Conservation (phyloP, 2,329 filamentous ascomycete genomes). For the Trichophyton mentagrophytes region DNA sequence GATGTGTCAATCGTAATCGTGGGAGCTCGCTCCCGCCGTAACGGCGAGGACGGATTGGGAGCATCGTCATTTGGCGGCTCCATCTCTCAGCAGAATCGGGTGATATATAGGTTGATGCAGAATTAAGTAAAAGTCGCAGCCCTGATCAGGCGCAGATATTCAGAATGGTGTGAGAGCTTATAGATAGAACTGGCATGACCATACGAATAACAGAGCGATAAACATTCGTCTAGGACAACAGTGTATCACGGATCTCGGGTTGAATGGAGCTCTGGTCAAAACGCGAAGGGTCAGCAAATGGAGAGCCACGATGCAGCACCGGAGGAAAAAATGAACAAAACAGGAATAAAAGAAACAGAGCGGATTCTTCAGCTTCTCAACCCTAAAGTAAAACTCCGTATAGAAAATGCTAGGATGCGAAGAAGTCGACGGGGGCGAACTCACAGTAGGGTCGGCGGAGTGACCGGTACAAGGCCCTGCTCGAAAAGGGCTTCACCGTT, state of each 20-base stretch:
- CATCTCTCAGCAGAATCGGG: neutral
- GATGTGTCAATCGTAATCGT: constrained; percentile 48
- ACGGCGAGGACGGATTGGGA: constrained; percentile 20
- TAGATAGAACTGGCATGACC: neutral
- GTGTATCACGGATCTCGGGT: neutral
- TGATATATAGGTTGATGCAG: neutral
- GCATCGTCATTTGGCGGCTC: constrained; percentile 13
- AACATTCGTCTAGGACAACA: neutral
- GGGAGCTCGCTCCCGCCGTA: constrained; percentile 35
- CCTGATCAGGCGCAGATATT: neutral
- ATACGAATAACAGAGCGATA: neutral
- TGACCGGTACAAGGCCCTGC: neutral
- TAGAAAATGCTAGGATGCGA: no score
- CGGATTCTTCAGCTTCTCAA: neutral
- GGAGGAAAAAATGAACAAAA: neutral
- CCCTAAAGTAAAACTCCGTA: no score
- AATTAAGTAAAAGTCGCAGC: constrained; percentile 1
- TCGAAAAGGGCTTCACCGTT: neutral
- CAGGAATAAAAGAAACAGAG: neutral
- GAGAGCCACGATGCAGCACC: neutral
- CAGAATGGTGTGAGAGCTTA: neutral
- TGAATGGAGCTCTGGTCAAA: neutral
- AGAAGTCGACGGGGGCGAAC: neutral
- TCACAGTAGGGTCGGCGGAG: neutral
- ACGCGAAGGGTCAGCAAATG: neutral